These are phyloP conservation scores for Uncinocarpus reesii DNA, from an alignment of 2,329 filamentous ascomycete genomes.

Conservation along the genomic window DNA sequence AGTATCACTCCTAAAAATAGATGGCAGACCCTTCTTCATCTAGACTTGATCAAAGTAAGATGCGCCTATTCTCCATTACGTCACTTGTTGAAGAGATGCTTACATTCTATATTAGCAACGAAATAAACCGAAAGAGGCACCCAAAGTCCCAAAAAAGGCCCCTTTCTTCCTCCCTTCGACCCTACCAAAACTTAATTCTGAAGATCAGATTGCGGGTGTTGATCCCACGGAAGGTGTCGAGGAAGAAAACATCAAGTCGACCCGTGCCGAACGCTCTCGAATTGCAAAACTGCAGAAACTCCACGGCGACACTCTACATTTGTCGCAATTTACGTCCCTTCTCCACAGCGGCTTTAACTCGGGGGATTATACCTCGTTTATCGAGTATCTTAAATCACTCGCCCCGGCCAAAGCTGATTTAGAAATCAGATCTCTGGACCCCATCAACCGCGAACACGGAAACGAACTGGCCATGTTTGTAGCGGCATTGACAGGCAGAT, in stretches of 20 bases:
- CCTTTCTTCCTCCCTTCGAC: conserved; percentile 75
- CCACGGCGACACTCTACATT: conserved; percentile 24
- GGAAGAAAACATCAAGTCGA: conserved; percentile 24
- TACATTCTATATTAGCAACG: conserved; percentile 50
- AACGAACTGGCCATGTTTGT: conserved; percentile 75
- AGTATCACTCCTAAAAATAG: conserved; percentile 79
- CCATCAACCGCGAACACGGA: conserved; percentile 13
- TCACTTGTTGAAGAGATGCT: conserved; percentile 8
- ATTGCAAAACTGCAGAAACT: conserved; percentile 56
- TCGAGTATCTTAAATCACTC: conserved; percentile 69
- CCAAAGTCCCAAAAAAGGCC: conserved; percentile 84
- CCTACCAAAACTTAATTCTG: conserved; percentile 19
- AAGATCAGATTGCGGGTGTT: conserved; percentile 22
- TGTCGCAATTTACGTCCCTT: conserved; percentile 39
- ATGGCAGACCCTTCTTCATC: conserved; percentile 89
- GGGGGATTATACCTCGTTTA: conserved; percentile 56
- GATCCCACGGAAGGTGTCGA: conserved; percentile 26
- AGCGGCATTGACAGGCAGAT: conserved; percentile 60
- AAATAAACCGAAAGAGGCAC: conserved; percentile 86
- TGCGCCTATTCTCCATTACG: neutral
- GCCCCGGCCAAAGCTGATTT: conserved; percentile 79
- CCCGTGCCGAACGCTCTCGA: conserved; percentile 49
- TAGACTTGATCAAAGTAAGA: conserved; percentile 72
- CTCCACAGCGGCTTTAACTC: conserved; percentile 39
- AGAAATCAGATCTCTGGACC: conserved; percentile 70